phyloP scores from a whole-genome alignment of 495 filamentous ascomycete genomes.

The Penicillium subrubescens region DNA sequence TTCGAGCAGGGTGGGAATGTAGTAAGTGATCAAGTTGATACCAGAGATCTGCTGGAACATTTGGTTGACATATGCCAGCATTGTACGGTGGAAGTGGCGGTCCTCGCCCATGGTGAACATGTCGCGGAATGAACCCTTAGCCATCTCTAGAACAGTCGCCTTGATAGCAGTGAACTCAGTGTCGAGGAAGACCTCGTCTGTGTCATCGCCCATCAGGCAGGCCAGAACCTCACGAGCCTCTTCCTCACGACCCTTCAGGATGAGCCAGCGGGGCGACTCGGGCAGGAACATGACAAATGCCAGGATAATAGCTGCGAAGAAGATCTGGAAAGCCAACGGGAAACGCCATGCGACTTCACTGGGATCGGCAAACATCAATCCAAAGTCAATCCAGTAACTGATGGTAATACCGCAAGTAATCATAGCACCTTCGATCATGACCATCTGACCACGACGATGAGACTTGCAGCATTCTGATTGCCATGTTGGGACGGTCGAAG shows the following conservation, averaged over 20 bases:
- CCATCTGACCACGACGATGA: conserved; percentile 71
- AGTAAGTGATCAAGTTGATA: conserved; percentile 78
- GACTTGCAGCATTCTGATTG: conserved; percentile 75
- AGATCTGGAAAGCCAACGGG: conserved; percentile 71
- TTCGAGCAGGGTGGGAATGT: conserved; percentile 66
- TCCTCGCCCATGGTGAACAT: conserved; percentile 73
- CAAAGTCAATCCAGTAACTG: conserved; percentile 77
- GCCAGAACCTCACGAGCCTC: conserved; percentile 66
- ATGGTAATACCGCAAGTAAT: conserved; percentile 74
- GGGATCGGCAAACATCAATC: conserved; percentile 64
- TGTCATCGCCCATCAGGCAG: conserved; percentile 56
- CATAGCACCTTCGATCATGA: conserved; percentile 77
- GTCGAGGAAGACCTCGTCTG: conserved; percentile 57
- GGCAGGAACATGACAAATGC: conserved; percentile 64
- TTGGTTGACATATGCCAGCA: conserved; percentile 74
- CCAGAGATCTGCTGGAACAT: conserved; percentile 78
- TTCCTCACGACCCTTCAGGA: conserved; percentile 66
- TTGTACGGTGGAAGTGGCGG: conserved; percentile 72
- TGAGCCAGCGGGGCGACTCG: conserved; percentile 75
- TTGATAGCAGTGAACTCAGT: conserved; percentile 73
- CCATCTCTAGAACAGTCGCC: conserved; percentile 72
- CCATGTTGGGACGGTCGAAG: conserved; percentile 73
- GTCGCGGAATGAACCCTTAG: conserved; percentile 64
- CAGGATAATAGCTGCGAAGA: conserved; percentile 65
- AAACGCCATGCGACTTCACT: conserved; percentile 72